A percentile compares a stretch with the other conserved stretches of the same genome.
phyloP scores from a whole-genome alignment of 176 grass and related monocot species.

The Zoysia pacifica region DNA sequence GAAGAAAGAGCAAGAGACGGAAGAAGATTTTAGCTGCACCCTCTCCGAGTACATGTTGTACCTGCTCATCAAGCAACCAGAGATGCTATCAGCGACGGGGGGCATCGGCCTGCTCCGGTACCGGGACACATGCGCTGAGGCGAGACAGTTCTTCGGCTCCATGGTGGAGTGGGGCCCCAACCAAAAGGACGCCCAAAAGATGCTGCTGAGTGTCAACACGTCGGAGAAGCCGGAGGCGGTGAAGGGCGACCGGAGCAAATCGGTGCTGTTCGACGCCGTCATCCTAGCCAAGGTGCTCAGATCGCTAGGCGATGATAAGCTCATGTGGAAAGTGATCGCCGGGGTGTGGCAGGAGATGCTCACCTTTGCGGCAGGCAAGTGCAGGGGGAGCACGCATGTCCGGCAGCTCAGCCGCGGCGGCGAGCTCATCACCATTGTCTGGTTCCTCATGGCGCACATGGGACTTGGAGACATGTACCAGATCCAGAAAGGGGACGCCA shows the following conservation, averaged over 20 bases:
- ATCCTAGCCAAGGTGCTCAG: constrained; percentile 43
- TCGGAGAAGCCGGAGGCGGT: not conserved
- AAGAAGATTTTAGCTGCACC: not conserved
- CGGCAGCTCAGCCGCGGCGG: constrained; percentile 40
- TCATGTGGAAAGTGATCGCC: constrained; percentile 25
- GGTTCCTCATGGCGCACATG: constrained; percentile 55
- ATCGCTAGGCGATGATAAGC: not conserved
- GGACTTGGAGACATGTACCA: constrained; percentile 41
- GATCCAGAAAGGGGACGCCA: constrained; percentile 8
- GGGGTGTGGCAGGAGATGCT: constrained; percentile 49
- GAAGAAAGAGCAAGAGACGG: fast-evolving
- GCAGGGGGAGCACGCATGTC: constrained; percentile 37
- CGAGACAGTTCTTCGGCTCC: constrained; percentile 10
- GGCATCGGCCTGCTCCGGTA: constrained; percentile 47
- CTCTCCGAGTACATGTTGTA: constrained; percentile 60
- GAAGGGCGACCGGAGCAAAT: constrained; percentile 48
- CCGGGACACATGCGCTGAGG: constrained; percentile 52
- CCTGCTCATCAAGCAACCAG: constrained; percentile 49
- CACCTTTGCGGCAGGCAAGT: constrained; percentile 39
- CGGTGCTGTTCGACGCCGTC: constrained; percentile 46
- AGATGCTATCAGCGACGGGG: constrained; percentile 41
- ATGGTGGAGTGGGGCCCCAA: not conserved
- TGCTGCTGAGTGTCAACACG: constrained; percentile 38
- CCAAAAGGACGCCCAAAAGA: not conserved
- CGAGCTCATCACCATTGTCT: constrained; percentile 54